Percentiles rank a stretch among this genome's conserved stretches.
phyloP scores from a whole-genome alignment of 306 rosid species.

The Prosopis cineraria region DNA sequence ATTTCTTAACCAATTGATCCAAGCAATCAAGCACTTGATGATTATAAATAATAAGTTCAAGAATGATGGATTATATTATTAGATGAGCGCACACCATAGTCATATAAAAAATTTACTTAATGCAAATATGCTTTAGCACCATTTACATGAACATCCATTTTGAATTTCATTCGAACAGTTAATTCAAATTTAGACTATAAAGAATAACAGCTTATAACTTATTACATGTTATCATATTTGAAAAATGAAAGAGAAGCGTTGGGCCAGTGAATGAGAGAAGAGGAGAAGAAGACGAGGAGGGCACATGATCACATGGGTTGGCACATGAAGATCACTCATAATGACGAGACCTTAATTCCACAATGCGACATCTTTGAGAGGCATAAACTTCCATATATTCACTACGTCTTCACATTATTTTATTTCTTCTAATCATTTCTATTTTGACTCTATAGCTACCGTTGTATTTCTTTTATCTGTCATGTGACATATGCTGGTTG shows the following conservation, averaged over 20 bases:
- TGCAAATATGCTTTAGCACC: too few species aligned
- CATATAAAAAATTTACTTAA: too few species aligned
- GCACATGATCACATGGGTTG: conserved; percentile 63
- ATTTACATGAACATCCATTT: too few species aligned
- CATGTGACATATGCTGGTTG: neutral
- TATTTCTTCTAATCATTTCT: neutral
- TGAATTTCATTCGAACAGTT: too few species aligned
- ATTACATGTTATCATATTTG: too few species aligned
- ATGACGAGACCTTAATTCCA: conserved; percentile 37
- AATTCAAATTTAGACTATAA: too few species aligned
- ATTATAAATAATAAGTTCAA: too few species aligned
- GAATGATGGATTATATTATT: too few species aligned
- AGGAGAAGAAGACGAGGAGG: conserved; percentile 33
- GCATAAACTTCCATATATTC: neutral
- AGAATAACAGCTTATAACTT: too few species aligned
- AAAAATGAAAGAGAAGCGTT: neutral
- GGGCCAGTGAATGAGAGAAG: neutral
- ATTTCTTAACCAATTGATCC: too few species aligned
- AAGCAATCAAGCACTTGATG: too few species aligned
- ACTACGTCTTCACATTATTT: conserved; percentile 2
- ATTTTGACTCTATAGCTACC: neutral
- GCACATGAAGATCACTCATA: conserved; percentile 48
- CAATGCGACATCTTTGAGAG: neutral
- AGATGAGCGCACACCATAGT: too few species aligned
- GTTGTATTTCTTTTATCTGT: neutral